Base-by-base conservation (phyloP, 768 basidiomycete genomes). In the Pleurotus platypus region DNA sequence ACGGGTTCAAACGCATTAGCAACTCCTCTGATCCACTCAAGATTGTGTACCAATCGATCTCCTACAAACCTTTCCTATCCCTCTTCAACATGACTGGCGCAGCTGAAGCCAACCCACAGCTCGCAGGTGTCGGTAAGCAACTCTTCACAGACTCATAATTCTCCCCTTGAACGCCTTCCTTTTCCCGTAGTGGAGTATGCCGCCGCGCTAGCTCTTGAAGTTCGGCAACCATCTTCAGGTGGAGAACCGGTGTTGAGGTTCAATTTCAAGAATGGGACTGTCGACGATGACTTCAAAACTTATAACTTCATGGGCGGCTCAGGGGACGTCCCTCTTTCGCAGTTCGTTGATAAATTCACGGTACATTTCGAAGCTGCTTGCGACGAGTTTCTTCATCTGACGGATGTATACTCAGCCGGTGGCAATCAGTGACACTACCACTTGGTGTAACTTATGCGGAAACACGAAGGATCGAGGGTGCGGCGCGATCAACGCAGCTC, bases 11-110 rank as follows among this genome's bases (percentile, higher is more conserved):
- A 0, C 70, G 70, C 8, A 84, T 92, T 67, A 65, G 68, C 22
- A 77, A 84, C 61, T 45, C 69, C 2, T 71, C 75, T 2, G 75
- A 83, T 58, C 79, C 85, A 0, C 62, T 84, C 56, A 84, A 85
- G 66, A 64, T 92, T 42, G 68, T 76, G 22, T 81, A 86, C 61
- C 74, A 81, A 30, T 83, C 82, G 8, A 75, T 86, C 50, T 78
- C 88, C 0, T 92, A 91, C 75, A 90, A 91, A 68, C 89, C 89
- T 0, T 87, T 91, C 73, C 58, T 90, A 30, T 86, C 85, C 7
- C 68, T 92, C 46, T 91, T 92, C 75, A 87, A 89, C 69, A 85
- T 92, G 82, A 89, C 86, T 0, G 78, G 81, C 2, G 77, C 79
- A 22, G 78, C 79, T 8, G 66, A 75, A 15, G 69, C 73, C 46